Evolutionary conservation across 352 stramenopile species (phyloP).

Genomic region (Pythium myriotylum): DNA sequence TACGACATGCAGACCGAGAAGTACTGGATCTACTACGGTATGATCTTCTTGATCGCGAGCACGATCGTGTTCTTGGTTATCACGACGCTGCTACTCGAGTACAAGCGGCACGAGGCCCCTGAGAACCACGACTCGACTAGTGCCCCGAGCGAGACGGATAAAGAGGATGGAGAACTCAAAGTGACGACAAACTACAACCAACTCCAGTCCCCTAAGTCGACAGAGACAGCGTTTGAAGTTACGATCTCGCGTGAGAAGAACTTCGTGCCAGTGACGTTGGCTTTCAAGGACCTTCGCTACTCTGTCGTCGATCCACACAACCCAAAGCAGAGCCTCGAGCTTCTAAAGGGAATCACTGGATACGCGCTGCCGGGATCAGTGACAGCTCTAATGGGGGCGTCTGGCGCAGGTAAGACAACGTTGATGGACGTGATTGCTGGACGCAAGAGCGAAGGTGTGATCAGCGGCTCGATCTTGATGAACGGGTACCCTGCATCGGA

Average conservation of each 20-base stretch:
- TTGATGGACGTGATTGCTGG: constrained; percentile 95
- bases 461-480: constrained; percentile 83
- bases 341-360: constrained; percentile 64
- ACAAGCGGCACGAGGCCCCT: constrained; percentile 25
- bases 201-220: background rate
- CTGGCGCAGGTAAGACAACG: constrained; percentile 92
- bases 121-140: constrained; percentile 23
- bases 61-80: constrained; percentile 34
- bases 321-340: constrained; percentile 37
- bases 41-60: constrained; percentile 30
- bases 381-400: constrained; percentile 73
- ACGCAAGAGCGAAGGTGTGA: constrained; percentile 88
- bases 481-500: constrained; percentile 87
- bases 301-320: constrained; percentile 35
- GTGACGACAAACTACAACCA: constrained; percentile 6
- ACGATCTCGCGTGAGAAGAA: constrained; percentile 8
- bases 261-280: constrained; percentile 39
- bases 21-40: constrained; percentile 30
- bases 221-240: background rate
- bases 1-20: constrained; percentile 33
- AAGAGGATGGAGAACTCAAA: constrained; percentile 9
- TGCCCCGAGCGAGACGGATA: background rate
- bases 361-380: constrained; percentile 52
- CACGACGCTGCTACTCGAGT: constrained; percentile 29
- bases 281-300: constrained; percentile 55